Evolutionary conservation across 495 filamentous ascomycete genomes (phyloP).

Genomic region (Symbiotaphrina buchneri): DNA sequence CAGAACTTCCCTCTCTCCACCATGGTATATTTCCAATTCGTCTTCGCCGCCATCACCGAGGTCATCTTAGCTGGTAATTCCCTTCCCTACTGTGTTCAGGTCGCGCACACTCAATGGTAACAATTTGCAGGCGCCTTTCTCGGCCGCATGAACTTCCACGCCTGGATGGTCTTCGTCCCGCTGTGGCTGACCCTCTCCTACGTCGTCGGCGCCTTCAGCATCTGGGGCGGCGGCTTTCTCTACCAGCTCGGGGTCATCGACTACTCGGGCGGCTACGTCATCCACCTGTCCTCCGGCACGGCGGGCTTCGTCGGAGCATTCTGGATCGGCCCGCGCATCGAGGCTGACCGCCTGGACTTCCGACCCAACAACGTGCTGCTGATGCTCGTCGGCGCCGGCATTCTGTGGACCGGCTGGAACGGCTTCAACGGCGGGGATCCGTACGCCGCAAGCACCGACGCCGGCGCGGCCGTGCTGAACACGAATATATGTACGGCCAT

Average conservation of each 20-base stretch:
- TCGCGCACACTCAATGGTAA: too few relatives aligned
- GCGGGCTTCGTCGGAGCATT: conserved; percentile 29
- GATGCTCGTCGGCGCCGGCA: conserved; percentile 26
- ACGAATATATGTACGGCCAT: conserved; percentile 30
- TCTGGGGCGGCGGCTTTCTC: conserved; percentile 34
- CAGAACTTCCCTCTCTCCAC: conserved; percentile 23
- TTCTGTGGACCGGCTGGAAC: conserved; percentile 37
- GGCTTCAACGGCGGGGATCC: conserved; percentile 36
- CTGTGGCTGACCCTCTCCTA: conserved; percentile 31
- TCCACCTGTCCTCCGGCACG: conserved; percentile 31
- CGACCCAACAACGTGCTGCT: conserved; percentile 27
- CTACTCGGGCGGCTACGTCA: conserved; percentile 36
- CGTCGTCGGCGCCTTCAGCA: conserved; percentile 19
- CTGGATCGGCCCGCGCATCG: conserved; percentile 28
- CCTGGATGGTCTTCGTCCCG: conserved; percentile 34
- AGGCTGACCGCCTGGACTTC: conserved; percentile 23
- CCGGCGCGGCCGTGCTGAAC: conserved; percentile 32
- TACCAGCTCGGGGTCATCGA: conserved; percentile 26
- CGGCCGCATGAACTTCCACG: conserved; percentile 27
- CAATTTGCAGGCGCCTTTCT: conserved; percentile 27
- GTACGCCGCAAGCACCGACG: conserved; percentile 27
- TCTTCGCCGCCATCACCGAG: conserved; percentile 33
- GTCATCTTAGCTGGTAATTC: conserved; percentile 26
- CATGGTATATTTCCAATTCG: conserved; percentile 40
- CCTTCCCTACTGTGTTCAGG: too few relatives aligned